A percentile compares a stretch with the other conserved stretches of the same genome.
phyloP scores from a whole-genome alignment of 2,329 filamentous ascomycete species.

The Exutisphaerella laricina region DNA sequence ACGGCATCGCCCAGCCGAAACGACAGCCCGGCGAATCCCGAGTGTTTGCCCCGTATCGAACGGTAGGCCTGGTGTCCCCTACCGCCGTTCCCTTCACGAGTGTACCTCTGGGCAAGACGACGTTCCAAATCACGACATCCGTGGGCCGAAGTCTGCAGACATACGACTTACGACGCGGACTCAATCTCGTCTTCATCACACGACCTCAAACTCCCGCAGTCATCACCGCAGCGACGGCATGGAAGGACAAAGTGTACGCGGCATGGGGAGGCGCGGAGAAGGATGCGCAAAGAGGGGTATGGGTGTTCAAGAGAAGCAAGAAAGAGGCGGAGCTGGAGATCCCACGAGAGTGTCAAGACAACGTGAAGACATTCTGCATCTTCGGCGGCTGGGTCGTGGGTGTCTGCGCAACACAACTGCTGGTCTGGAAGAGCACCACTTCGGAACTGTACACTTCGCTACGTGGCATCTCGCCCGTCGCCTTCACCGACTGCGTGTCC shows the following conservation, averaged over 20 bases:
- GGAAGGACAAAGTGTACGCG: conserved; percentile 82
- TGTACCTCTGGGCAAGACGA: conserved; percentile 83
- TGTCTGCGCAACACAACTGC: conserved; percentile 67
- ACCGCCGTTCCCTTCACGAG: conserved; percentile 86
- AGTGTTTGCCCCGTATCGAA: conserved; percentile 94
- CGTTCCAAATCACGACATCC: conserved; percentile 95
- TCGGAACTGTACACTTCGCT: conserved; percentile 89
- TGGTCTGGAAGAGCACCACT: conserved; percentile 81
- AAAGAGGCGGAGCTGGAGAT: conserved; percentile 69
- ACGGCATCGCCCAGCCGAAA: conserved; percentile 24
- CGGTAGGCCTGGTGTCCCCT: conserved; percentile 86
- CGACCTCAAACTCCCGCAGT: conserved; percentile 78
- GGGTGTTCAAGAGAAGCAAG: conserved; percentile 89
- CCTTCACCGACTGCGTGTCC: conserved; percentile 70
- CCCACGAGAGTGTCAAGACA: conserved; percentile 60
- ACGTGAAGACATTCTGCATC: conserved; percentile 69
- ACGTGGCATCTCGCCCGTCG: conserved; percentile 51
- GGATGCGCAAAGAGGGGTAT: conserved; percentile 61
- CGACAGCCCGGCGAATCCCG: conserved; percentile 49
- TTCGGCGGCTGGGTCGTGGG: conserved; percentile 91
- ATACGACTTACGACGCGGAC: conserved; percentile 83
- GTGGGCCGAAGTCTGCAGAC: conserved; percentile 87
- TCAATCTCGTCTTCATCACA: conserved; percentile 90
- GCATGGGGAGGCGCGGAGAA: conserved; percentile 68
- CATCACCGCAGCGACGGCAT: conserved; percentile 82